A percentile compares a stretch with the other conserved stretches of the same genome.
Evolutionary conservation across 2,329 filamentous ascomycete genomes (phyloP).

Genomic region (Biscogniauxia marginata): DNA sequence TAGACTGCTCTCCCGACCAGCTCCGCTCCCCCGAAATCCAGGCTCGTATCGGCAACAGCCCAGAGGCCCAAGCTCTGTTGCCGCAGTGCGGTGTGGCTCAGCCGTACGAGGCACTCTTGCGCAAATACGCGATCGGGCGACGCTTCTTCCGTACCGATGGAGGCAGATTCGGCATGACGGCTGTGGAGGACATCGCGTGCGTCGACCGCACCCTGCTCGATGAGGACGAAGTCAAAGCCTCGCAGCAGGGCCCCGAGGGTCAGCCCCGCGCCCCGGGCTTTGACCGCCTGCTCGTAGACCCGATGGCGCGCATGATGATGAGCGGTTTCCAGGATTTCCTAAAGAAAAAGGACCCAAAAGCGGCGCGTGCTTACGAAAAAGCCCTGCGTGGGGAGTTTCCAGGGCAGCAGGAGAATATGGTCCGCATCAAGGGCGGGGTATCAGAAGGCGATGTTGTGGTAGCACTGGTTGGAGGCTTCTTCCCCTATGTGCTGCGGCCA

Average conservation of each 20-base stretch:
- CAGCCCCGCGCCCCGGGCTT: conserved; percentile 2
- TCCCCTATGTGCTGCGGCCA: conserved; percentile 22
- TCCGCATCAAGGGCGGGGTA: conserved; percentile 9
- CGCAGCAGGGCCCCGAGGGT: neutral
- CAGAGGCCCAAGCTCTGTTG: conserved; percentile 11
- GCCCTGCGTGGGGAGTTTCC: conserved; percentile 14
- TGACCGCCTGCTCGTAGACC: conserved; percentile 14
- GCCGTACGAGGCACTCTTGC: conserved; percentile 12
- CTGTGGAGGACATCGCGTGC: conserved; percentile 19
- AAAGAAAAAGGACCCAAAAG: conserved; percentile 5
- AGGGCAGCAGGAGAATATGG: neutral
- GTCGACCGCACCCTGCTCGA: conserved; percentile 6
- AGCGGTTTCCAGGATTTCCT: conserved; percentile 18
- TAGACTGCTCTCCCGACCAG: conserved; percentile 13
- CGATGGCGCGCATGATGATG: conserved; percentile 13
- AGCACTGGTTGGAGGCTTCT: conserved; percentile 23
- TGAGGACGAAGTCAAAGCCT: conserved; percentile 1
- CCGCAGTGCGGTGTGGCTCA: conserved; percentile 8
- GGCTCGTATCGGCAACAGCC: conserved; percentile 10
- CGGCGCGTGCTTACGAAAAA: conserved; percentile 4
- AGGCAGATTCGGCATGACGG: conserved; percentile 24
- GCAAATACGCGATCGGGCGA: conserved; percentile 9
- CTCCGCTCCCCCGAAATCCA: conserved; percentile 13
- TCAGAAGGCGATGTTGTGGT: conserved; percentile 21
- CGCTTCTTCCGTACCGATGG: conserved; percentile 24